These are phyloP conservation scores for Boehmeria nivea DNA, from an alignment of 306 rosid species.

Conservation along the genomic window DNA sequence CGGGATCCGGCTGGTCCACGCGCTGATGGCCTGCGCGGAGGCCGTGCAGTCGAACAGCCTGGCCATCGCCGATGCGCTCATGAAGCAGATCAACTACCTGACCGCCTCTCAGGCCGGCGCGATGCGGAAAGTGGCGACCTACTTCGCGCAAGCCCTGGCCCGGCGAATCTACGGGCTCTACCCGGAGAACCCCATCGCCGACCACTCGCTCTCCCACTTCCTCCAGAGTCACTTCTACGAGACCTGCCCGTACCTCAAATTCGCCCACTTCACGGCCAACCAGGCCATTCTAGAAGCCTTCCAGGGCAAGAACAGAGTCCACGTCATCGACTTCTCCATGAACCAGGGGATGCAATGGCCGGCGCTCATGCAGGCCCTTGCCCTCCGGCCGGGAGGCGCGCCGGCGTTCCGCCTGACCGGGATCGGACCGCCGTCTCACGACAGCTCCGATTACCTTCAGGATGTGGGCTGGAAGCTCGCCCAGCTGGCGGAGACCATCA, in stretches of 20 bases:
- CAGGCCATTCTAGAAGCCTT: slow-evolving; percentile 91
- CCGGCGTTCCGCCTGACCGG: slow-evolving; percentile 83
- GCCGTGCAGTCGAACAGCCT: slow-evolving; percentile 65
- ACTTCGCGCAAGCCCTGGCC: slow-evolving; percentile 79
- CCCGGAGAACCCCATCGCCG: slow-evolving; percentile 45
- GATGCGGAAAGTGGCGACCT: slow-evolving; percentile 85
- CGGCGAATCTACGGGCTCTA: slow-evolving; percentile 54
- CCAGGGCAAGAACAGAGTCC: slow-evolving; percentile 65
- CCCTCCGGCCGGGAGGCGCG: slow-evolving; percentile 74
- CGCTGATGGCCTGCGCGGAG: slow-evolving; percentile 78
- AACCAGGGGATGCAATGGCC: slow-evolving; percentile 99
- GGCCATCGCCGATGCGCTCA: slow-evolving; percentile 53
- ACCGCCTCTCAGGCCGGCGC: slow-evolving; percentile 83
- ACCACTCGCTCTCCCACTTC: no score
- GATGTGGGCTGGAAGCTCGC: slow-evolving; percentile 96
- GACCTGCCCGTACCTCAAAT: slow-evolving; percentile 77
- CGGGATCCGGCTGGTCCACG: slow-evolving; percentile 78
- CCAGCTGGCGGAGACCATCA: slow-evolving; percentile 60
- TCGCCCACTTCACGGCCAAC: slow-evolving; percentile 89
- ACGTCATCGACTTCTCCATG: slow-evolving; percentile 84
- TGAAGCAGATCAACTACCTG: slow-evolving; percentile 66
- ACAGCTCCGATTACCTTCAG: slow-evolving; percentile 76
- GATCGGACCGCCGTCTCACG: slow-evolving; percentile 80
- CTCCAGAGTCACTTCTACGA: slow-evolving; percentile 91
- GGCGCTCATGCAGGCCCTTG: slow-evolving; percentile 83